phyloP scores from a whole-genome alignment of 2,329 filamentous ascomycete genomes.

The Pseudopithomyces chartarum region DNA sequence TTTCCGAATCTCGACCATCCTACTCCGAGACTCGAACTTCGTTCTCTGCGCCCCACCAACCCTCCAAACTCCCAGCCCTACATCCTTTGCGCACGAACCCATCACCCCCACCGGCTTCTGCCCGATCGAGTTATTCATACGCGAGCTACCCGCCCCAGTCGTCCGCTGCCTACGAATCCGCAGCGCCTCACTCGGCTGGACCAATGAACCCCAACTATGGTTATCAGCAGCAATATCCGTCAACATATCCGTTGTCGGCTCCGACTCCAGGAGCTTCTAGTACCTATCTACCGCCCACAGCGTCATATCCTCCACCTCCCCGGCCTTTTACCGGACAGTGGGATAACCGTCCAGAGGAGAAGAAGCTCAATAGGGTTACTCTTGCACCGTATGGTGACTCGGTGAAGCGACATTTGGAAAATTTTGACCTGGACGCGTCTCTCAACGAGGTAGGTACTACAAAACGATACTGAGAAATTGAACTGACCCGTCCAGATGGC shows the following conservation, averaged over 20 bases:
- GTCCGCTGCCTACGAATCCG: constrained; percentile 43
- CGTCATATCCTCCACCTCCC: constrained; percentile 47
- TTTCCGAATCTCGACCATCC: constrained; percentile 20
- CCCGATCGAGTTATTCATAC: constrained; percentile 32
- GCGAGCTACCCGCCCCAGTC: constrained; percentile 39
- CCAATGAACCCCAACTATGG: constrained; percentile 48
- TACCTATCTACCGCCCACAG: constrained; percentile 48
- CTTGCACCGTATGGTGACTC: constrained; percentile 50
- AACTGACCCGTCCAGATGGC: constrained; percentile 47
- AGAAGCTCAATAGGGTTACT: constrained; percentile 40
- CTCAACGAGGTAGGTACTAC: constrained; percentile 52
- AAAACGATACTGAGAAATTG: neutral
- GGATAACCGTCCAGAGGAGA: constrained; percentile 46
- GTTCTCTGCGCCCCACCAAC: constrained; percentile 31
- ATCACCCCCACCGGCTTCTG: constrained; percentile 35
- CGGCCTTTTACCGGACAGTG: constrained; percentile 40
- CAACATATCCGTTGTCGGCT: constrained; percentile 47
- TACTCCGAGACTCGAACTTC: constrained; percentile 24
- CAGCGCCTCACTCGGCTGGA: constrained; percentile 39
- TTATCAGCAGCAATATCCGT: constrained; percentile 49
- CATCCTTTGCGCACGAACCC: constrained; percentile 44
- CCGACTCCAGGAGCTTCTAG: constrained; percentile 41
- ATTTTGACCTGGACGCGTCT: constrained; percentile 63
- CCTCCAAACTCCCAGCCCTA: constrained; percentile 42
- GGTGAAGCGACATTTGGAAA: constrained; percentile 68